Evolutionary conservation across 805 yeast species (phyloP).

Genomic region (Ogataea ramenticola): DNA sequence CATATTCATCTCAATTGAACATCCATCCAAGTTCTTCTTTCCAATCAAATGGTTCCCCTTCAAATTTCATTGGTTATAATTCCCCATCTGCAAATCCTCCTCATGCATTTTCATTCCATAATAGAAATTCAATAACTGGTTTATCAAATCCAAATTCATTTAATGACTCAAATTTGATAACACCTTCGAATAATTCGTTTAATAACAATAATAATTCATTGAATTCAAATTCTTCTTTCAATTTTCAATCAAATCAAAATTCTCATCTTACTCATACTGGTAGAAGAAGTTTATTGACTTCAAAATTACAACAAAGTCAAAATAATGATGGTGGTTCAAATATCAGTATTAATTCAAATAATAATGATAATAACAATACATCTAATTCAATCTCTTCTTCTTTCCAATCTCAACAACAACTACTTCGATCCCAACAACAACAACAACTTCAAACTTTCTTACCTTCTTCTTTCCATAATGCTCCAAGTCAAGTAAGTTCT

Average conservation of each 20-base stretch:
- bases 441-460: conserved; percentile 2
- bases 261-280: conserved; percentile 12
- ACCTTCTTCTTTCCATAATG: conserved; percentile 30
- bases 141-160: conserved; percentile 27
- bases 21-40: conserved; percentile 2
- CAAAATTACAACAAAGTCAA: conserved; percentile 20
- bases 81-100: conserved; percentile 2
- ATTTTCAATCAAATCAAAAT: background rate
- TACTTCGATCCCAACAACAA: conserved; percentile 1
- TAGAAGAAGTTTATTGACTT: conserved; percentile 22
- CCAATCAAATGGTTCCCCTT: conserved; percentile 19
- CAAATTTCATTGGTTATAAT: conserved; percentile 19
- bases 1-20: conserved; percentile 5
- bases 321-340: conserved; percentile 1
- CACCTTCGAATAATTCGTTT: conserved; percentile 12
- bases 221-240: background rate
- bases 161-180: conserved; percentile 11
- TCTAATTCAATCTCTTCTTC: conserved; percentile 2
- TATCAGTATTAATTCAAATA: background rate
- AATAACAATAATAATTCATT: conserved; percentile 5
- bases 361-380: background rate
- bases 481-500: conserved; percentile 41
- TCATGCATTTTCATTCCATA: background rate
- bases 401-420: conserved; percentile 5
- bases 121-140: conserved; percentile 1